phyloP scores from a whole-genome alignment of 1,139 yeast species.

The Geotrichum phurueaensis region DNA sequence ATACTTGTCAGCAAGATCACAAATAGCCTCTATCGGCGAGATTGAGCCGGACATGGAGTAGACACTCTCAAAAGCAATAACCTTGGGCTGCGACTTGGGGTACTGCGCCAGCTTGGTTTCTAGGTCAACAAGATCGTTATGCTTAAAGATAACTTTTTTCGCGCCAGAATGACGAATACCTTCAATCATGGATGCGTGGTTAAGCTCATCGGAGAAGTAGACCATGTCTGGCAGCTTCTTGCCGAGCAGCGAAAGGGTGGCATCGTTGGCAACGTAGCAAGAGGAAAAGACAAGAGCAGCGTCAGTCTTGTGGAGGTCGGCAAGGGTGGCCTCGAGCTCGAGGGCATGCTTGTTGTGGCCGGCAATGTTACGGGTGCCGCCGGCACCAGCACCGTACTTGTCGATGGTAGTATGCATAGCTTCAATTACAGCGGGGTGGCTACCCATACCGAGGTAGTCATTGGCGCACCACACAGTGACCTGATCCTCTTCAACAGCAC shows the following conservation, averaged over 20 bases:
- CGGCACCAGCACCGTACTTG: conserved; percentile 96
- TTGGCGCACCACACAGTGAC: conserved; percentile 99
- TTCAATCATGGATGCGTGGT: conserved; percentile 96
- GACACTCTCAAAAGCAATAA: conserved; percentile 94
- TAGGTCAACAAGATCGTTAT: conserved; percentile 77
- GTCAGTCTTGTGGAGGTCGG: conserved; percentile 88
- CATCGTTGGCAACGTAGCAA: conserved; percentile 95
- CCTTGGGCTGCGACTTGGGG: conserved; percentile 81
- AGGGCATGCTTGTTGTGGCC: conserved; percentile 92
- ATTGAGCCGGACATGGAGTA: conserved; percentile 98
- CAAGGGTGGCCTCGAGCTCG: conserved; percentile 75
- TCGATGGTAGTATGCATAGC: conserved; percentile 78
- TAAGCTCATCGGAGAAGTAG: conserved; percentile 84
- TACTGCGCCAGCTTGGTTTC: conserved; percentile 70
- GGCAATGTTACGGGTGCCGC: conserved; percentile 97
- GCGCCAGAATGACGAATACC: conserved; percentile 92
- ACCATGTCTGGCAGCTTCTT: conserved; percentile 85
- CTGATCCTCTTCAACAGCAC: conserved; percentile 62
- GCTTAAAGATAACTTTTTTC: conserved; percentile 82
- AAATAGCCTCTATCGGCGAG: conserved; percentile 85
- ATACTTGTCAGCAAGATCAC: conserved; percentile 94
- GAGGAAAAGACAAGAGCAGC: conserved; percentile 93
- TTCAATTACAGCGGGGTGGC: conserved; percentile 60
- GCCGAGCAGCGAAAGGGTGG: conserved; percentile 87
- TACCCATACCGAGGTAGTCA: conserved; percentile 94